Percentiles rank a stretch among this genome's conserved stretches.
Conservation (phyloP, 2,329 filamentous ascomycete species). For the Epichloe gansuensis region DNA sequence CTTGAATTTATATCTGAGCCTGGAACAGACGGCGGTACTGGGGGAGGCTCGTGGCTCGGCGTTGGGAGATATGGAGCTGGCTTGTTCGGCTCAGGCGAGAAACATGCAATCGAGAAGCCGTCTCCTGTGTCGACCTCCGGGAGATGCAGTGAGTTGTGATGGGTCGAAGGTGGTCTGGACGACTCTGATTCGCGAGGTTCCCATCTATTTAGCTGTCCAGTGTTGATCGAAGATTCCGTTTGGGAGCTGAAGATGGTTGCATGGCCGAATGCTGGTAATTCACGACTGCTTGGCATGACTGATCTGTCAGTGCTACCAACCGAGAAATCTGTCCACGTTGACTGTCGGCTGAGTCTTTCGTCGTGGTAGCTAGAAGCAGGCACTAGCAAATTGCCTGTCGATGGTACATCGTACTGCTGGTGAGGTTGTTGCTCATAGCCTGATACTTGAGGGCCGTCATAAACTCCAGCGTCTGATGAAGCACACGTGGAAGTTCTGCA, state of each 20-base stretch:
- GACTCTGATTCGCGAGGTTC: constrained; percentile 14
- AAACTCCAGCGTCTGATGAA: constrained; percentile 21
- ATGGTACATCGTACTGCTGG: constrained; percentile 18
- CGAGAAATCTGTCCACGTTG: constrained; percentile 49
- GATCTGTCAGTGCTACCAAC: constrained; percentile 37
- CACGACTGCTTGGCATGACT: constrained; percentile 15
- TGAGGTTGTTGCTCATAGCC: constrained; percentile 12
- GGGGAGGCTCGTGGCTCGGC: constrained; percentile 41
- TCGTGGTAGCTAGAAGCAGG: constrained; percentile 29
- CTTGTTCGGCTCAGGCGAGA: constrained; percentile 21
- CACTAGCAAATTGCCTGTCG: constrained; percentile 33
- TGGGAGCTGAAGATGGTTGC: constrained; percentile 19
- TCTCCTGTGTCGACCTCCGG: constrained; percentile 38
- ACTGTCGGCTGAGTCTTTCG: constrained; percentile 41
- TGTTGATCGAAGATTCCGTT: constrained; percentile 4
- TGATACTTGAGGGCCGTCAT: constrained; percentile 16
- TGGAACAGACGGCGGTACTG: constrained; percentile 28
- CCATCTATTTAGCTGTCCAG: neutral
- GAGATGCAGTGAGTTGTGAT: constrained; percentile 26
- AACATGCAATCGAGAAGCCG: constrained; percentile 36
- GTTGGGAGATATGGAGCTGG: constrained; percentile 22
- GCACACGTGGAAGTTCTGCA: constrained; percentile 27
- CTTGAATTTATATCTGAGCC: constrained; percentile 26
- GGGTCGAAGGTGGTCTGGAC: constrained; percentile 14
- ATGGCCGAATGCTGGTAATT: constrained; percentile 18